These are phyloP conservation scores for Pseudotsuga menziesii DNA, from an alignment of 75 land plant species.

Conservation along the genomic window DNA sequence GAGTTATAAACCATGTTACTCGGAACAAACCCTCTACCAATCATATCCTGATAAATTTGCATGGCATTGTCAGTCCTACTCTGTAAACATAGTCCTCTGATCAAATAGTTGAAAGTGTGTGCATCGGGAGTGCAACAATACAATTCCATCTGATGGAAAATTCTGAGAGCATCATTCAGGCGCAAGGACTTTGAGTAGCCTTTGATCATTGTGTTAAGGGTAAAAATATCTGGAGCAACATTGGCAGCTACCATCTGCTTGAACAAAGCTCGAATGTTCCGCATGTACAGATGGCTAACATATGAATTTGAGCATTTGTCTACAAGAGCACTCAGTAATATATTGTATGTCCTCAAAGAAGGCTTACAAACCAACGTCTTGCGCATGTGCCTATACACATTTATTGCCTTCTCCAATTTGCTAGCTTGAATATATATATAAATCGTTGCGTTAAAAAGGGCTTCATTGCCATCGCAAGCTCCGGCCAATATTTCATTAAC, in stretches of 20 bases:
- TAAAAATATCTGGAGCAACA: constrained; percentile 48
- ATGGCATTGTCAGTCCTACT: constrained; percentile 51
- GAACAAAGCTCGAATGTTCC: constrained; percentile 42
- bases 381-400: constrained; percentile 52
- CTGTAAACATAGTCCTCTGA: constrained; percentile 59
- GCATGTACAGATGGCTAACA: constrained; percentile 52
- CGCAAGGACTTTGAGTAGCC: constrained; percentile 55
- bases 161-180: constrained; percentile 55
- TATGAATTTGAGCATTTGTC: constrained; percentile 30
- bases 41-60: constrained; percentile 45
- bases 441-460: constrained; percentile 41
- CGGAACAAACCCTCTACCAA: constrained; percentile 35
- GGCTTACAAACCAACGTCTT: constrained; percentile 31
- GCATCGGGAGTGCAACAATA: constrained; percentile 43
- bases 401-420: constrained; percentile 34
- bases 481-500: constrained; percentile 39
- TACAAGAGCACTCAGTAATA: constrained; percentile 41
- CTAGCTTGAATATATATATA: constrained; percentile 37
- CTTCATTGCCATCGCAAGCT: constrained; percentile 25
- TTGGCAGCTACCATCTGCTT: constrained; percentile 57
- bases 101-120: constrained; percentile 38
- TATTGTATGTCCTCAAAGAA: constrained; percentile 42
- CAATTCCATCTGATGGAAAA: constrained; percentile 64
- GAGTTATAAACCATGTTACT: constrained; percentile 50
- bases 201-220: constrained; percentile 57